Base-by-base conservation (phyloP, 208 protist species). In the Acanthamoeba sp. region DNA sequence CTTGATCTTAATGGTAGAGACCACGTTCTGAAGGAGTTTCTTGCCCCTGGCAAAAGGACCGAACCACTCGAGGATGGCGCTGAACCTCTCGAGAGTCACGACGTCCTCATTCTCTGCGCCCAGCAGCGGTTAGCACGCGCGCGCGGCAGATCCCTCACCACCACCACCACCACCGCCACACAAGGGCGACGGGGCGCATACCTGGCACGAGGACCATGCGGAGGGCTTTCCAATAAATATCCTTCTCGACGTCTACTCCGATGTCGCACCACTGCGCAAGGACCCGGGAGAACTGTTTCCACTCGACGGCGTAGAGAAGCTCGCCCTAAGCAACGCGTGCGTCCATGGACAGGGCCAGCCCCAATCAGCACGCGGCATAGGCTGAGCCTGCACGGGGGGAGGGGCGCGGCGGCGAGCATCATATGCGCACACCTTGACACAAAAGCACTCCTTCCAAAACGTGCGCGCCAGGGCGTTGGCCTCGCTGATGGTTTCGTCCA, bases 381-480 rank as follows among this genome's bases (percentile, higher is more conserved):
- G n/a, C n/a, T n/a, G n/a, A n/a, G n/a, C n/a, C n/a, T n/a, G n/a
- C n/a, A n/a, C n/a, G n/a, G n/a, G n/a, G n/a, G n/a, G n/a, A n/a
- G n/a, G n/a, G n/a, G n/a, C n/a, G n/a, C n/a, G n/a, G n/a, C n/a
- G n/a, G n/a, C n/a, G n/a, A n/a, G n/a, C n/a, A n/a, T n/a, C n/a
- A 66, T 7, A 66, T 6, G 10, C 2, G 2, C 66, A 27, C n/a
- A 76, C 66, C 66, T 38, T 42, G 32, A 36, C 20, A 18, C 29
- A 29, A 24, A 85, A 85, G 76, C 10, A 85, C 4, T 91, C 52
- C 57, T 91, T 91, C 84, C 84, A 91, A n/a, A 91, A 91, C n/a
- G 29, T n/a, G 7, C 84, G 48, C 2, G 84, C 84, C 24, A 50
- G 22, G 12, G 27, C 5, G 55, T 91, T 91, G 48, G 40, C 52